Base-by-base conservation (phyloP, 805 yeast species). In the Saccharomycopsis guyanensis region DNA sequence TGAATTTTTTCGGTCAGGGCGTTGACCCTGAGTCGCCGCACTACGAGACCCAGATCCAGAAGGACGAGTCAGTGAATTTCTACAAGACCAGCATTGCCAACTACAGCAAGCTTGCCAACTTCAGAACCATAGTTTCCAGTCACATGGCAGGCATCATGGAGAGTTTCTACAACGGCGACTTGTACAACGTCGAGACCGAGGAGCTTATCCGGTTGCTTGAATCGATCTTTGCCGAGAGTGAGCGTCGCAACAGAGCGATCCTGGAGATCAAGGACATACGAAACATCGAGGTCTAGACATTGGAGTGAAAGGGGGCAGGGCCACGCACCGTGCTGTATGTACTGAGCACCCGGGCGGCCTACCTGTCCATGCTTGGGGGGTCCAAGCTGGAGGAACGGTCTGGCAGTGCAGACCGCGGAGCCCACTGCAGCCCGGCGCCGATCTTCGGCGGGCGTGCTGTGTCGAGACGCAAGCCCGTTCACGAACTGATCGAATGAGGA, bases 111-210 rank as follows among this genome's bases (percentile, higher is more conserved):
- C 45, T 51, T 29, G 36, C 24, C 13, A 51, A 51, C 38, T 47
- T 51, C 36, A 45, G 40, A 35, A 31, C 37, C 6, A 45, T 51
- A 16, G 43, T 51, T 3, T 38, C 47, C 5, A 48, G 45, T 25
- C 54, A 68, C 54, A 58, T 70, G 49, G 62, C 57, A 27, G 69
- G 66, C 40, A 70, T 69, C 43, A 69, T 70, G 67, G 72, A 63
- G 19, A 53, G 64, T 42, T 70, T 70, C 44, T 69, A 69, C 55
- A 66, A 66, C 47, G 74, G 75, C 12, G 73, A 70, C 41, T 61
- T 70, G 33, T 70, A 61, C 47, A 70, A 69, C 42, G 59, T 66
- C 31, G 57, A 64, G 27, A 70, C 75, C 3, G 58, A 61, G 4
- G 75, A 70, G 52, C 55, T 70, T 49, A 59, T 67, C 20, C 46